phyloP scores from a whole-genome alignment of 352 stramenopile species.

The Phytophthora uliginosa region DNA sequence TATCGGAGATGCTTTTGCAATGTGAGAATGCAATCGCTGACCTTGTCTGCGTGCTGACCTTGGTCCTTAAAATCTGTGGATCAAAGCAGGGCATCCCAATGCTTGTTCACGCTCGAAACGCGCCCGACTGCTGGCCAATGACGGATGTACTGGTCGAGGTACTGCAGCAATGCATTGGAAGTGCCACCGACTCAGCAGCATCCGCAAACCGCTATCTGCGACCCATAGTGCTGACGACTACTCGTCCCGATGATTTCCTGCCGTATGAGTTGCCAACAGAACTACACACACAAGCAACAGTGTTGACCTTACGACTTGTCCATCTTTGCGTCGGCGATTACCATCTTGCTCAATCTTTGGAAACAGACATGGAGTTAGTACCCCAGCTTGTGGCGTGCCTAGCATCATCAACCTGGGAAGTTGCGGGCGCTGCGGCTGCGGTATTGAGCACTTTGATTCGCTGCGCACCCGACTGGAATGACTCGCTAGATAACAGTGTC shows the following conservation, averaged over 20 bases:
- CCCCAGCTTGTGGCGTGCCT: constrained; percentile 11
- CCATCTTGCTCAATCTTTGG: constrained; percentile 9
- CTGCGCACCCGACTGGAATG: background rate
- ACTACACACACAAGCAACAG: constrained; percentile 11
- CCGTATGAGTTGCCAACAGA: constrained; percentile 9
- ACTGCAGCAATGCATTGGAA: constrained; percentile 12
- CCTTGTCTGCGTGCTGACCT: constrained; percentile 10
- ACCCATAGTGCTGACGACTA: constrained; percentile 16
- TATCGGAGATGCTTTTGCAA: constrained; percentile 33
- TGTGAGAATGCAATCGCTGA: constrained; percentile 8
- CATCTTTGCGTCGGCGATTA: constrained; percentile 10
- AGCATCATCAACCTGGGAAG: constrained; percentile 14
- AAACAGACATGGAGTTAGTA: constrained; percentile 22
- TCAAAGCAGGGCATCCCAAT: constrained; percentile 1
- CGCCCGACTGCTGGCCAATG: constrained; percentile 22
- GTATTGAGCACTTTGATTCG: constrained; percentile 15
- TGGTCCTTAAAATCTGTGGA: constrained; percentile 16
- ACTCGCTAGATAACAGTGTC: background rate
- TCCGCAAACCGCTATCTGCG: background rate
- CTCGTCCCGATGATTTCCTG: constrained; percentile 18
- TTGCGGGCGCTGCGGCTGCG: constrained; percentile 15
- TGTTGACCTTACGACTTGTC: constrained; percentile 16
- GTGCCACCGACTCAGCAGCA: background rate
- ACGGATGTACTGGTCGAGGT: constrained; percentile 21
- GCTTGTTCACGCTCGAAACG: constrained; percentile 23